Evolutionary conservation across 2,329 filamentous ascomycete genomes (phyloP).

Genomic region (Sclerotinia borealis): DNA sequence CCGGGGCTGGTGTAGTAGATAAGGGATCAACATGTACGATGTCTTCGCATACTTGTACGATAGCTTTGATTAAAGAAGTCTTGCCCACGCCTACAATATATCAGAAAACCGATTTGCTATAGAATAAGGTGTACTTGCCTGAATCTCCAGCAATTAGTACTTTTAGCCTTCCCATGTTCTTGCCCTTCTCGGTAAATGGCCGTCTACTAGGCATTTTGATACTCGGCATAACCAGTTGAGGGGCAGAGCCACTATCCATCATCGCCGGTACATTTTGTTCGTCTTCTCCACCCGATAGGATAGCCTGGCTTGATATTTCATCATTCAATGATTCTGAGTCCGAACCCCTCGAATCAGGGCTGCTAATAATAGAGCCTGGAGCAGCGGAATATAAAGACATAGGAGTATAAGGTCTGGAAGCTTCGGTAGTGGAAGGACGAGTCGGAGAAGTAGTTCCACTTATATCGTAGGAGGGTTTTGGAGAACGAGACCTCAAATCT

Average conservation of each 20-base stretch:
- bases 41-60: slow-evolving; percentile 80
- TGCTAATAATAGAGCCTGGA: slow-evolving; percentile 41
- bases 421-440: slow-evolving; percentile 30
- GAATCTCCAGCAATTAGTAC: slow-evolving; percentile 77
- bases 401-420: slow-evolving; percentile 43
- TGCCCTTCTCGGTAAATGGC: slow-evolving; percentile 85
- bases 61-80: slow-evolving; percentile 80
- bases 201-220: slow-evolving; percentile 83
- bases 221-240: slow-evolving; percentile 96
- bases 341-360: slow-evolving; percentile 46
- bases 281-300: slow-evolving; percentile 31
- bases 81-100: slow-evolving; percentile 66
- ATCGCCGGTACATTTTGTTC: slow-evolving; percentile 39
- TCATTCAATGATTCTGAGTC: slow-evolving; percentile 45
- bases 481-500: slow-evolving; percentile 27
- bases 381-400: slow-evolving; percentile 38
- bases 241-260: slow-evolving; percentile 48
- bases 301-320: slow-evolving; percentile 35
- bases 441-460: slow-evolving; percentile 32
- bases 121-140: slow-evolving; percentile 43
- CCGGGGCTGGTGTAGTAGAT: slow-evolving; percentile 31
- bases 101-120: slow-evolving; percentile 15
- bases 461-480: slow-evolving; percentile 30
- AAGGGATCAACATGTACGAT: slow-evolving; percentile 82
- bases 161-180: slow-evolving; percentile 78